Conservation (phyloP, 176 grass and related monocot species). For the Coix lacrymajobi region DNA sequence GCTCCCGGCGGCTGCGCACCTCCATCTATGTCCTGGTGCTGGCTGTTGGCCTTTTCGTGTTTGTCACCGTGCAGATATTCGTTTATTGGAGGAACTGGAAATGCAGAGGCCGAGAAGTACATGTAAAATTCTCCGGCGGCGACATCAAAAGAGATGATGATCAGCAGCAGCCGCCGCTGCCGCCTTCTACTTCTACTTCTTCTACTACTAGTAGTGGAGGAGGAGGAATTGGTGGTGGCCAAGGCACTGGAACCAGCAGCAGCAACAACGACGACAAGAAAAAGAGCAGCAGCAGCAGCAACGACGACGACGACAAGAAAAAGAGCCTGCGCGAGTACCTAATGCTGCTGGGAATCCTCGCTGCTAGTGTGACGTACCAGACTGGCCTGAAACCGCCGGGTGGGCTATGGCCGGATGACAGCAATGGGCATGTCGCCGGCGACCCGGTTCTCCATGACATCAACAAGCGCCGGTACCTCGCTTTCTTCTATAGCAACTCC, state of each 20-base stretch:
- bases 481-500: conserved; percentile 51
- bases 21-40: conserved; percentile 32
- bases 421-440: not conserved
- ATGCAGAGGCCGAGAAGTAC: not conserved
- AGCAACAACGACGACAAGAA: not conserved
- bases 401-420: not conserved
- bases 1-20: conserved; percentile 9
- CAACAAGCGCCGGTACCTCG: conserved; percentile 1
- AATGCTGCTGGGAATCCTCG: conserved; percentile 33
- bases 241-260: no score
- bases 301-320: not conserved
- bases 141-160: no score
- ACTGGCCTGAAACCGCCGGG: conserved; percentile 29
- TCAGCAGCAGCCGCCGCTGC: no score
- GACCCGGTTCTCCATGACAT: not conserved
- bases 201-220: not conserved
- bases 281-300: not conserved
- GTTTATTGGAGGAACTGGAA: not conserved
- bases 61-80: conserved; percentile 5
- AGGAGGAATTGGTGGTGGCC: not conserved
- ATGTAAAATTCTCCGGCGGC: not conserved
- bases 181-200: no score
- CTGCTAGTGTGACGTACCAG: conserved; percentile 38
- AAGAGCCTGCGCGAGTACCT: conserved; percentile 21
- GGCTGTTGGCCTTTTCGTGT: not conserved